Evolutionary conservation across 2,329 filamentous ascomycete species (phyloP).

Genomic region (Fusarium sp.): DNA sequence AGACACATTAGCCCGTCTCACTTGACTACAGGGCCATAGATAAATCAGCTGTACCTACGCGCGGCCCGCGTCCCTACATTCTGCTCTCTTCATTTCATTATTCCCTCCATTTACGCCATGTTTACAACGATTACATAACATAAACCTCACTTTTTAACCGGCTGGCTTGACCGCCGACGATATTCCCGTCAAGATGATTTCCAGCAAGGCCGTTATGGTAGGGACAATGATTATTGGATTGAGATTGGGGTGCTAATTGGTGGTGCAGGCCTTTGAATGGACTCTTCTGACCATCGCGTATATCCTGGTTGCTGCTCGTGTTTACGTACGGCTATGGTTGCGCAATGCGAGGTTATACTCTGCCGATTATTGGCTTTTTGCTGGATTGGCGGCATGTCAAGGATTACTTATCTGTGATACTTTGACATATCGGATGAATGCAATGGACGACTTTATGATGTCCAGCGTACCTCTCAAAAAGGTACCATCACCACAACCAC

Average conservation of each 20-base stretch:
- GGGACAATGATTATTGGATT: fast-evolving
- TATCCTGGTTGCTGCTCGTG: conserved; percentile 1
- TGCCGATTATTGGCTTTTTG: conserved; percentile 1
- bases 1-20: background rate
- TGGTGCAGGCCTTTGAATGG: conserved; percentile 14
- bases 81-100: background rate
- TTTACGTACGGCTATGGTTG: conserved; percentile 1
- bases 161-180: background rate
- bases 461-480: background rate
- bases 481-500: background rate
- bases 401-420: conserved; percentile 8
- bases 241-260: background rate
- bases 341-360: conserved; percentile 10
- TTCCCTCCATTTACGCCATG: background rate
- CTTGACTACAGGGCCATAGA: background rate
- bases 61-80: background rate
- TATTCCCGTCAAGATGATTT: background rate
- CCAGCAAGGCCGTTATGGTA: conserved; percentile 13
- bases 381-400: background rate
- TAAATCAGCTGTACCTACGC: background rate
- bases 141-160: background rate
- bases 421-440: conserved; percentile 8
- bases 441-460: conserved; percentile 16
- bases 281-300: conserved; percentile 9
- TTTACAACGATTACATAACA: background rate